Percentiles rank a stretch among this genome's conserved stretches.
Evolutionary conservation across 768 basidiomycete species (phyloP).

Genomic region (Gautieria morchelliformis): DNA sequence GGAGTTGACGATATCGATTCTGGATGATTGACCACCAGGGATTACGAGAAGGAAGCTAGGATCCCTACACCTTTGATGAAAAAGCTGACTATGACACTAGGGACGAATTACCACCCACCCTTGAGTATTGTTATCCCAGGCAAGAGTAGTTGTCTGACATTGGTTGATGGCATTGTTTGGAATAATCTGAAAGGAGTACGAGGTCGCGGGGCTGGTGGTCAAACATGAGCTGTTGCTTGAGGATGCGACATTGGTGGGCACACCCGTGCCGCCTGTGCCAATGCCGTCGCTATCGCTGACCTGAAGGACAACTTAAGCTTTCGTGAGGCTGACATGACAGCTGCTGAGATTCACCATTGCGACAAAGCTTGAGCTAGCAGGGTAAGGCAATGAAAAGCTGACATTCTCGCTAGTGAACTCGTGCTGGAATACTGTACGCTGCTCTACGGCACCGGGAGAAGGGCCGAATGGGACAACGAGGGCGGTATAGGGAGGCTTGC

Average conservation of each 20-base stretch:
- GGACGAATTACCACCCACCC: conserved; percentile 30
- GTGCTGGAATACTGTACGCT: conserved; percentile 46
- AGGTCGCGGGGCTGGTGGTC: conserved; percentile 38
- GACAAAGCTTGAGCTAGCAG: conserved; percentile 62
- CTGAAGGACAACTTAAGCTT: conserved; percentile 21
- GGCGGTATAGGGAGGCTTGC: conserved; percentile 56
- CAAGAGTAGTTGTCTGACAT: conserved; percentile 52
- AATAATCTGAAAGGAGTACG: conserved; percentile 51
- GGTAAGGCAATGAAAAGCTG: conserved; percentile 53
- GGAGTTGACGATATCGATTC: conserved; percentile 44
- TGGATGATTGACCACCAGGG: conserved; percentile 70
- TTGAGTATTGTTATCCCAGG: conserved; percentile 47
- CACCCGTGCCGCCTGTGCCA: conserved; percentile 68
- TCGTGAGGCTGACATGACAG: not conserved
- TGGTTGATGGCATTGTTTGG: conserved; percentile 59
- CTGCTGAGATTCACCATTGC: conserved; percentile 8
- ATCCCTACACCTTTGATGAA: conserved; percentile 14
- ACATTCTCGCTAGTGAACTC: conserved; percentile 35
- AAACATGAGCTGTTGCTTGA: conserved; percentile 54
- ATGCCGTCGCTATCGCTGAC: conserved; percentile 53
- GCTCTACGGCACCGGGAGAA: conserved; percentile 54
- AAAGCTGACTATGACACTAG: conserved; percentile 10
- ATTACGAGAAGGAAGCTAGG: conserved; percentile 59
- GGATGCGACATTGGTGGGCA: conserved; percentile 42
- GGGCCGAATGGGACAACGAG: conserved; percentile 62